Percentiles rank a stretch among this genome's conserved stretches.
These are phyloP conservation scores for Teunomyces tritomae DNA, from an alignment of 805 yeast species.

Conservation along the genomic window DNA sequence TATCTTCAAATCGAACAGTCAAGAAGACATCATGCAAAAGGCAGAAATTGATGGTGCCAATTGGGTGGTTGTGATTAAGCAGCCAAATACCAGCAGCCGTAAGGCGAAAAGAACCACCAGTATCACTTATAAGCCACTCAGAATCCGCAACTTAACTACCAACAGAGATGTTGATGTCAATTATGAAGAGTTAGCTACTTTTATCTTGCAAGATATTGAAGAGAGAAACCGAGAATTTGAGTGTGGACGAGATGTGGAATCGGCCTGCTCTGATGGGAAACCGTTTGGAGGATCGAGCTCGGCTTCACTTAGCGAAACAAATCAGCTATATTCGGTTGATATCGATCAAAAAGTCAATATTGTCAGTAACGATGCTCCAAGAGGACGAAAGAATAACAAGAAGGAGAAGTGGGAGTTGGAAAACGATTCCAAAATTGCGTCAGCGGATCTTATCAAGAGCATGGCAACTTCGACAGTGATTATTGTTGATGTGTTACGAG, in stretches of 20 bases:
- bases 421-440: conserved; percentile 64
- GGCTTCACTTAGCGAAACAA: conserved; percentile 8
- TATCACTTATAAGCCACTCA: conserved; percentile 67
- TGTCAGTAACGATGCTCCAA: conserved; percentile 78
- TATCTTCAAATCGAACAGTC: conserved; percentile 29
- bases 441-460: conserved; percentile 50
- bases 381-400: conserved; percentile 72
- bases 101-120: conserved; percentile 27
- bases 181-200: conserved; percentile 55
- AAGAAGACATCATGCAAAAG: conserved; percentile 62
- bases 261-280: conserved; percentile 5
- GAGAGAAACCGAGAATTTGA: conserved; percentile 18
- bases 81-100: conserved; percentile 44
- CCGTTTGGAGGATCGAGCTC: conserved; percentile 11
- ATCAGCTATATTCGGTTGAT: conserved; percentile 19
- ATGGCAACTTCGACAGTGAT: conserved; percentile 70
- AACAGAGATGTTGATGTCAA: conserved; percentile 71
- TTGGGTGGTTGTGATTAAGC: conserved; percentile 77
- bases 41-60: conserved; percentile 71
- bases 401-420: conserved; percentile 76
- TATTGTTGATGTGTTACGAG: conserved; percentile 68
- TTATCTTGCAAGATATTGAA: conserved; percentile 24
- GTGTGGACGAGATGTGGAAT: conserved; percentile 17
- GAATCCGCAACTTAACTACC: conserved; percentile 61
- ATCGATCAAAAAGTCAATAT: conserved; percentile 57